phyloP scores from a whole-genome alignment of 2,329 filamentous ascomycete species.

The Didymella pomorum region DNA sequence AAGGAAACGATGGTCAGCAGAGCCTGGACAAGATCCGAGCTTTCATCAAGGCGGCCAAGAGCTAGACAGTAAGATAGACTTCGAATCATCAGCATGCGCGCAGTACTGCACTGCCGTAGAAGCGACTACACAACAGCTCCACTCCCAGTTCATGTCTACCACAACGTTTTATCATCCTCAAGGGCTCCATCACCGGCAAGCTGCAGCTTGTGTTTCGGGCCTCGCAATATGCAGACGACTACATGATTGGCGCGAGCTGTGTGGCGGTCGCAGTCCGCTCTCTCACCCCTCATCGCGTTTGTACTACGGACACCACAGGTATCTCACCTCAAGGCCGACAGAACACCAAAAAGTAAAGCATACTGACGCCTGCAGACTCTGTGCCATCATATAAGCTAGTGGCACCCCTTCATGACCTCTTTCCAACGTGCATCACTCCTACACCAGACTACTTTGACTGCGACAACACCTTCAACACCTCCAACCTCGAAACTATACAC shows the following conservation, averaged over 20 bases:
- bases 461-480: background rate
- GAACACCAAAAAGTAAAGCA: slow-evolving; percentile 25
- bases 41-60: slow-evolving; percentile 77
- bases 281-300: slow-evolving; percentile 23
- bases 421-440: background rate
- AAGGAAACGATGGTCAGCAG: slow-evolving; percentile 74
- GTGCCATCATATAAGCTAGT: background rate
- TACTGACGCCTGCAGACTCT: background rate
- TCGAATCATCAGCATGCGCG: slow-evolving; percentile 2
- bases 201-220: background rate
- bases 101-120: background rate
- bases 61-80: slow-evolving; percentile 16
- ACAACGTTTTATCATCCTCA: background rate
- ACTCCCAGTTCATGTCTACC: background rate
- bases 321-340: slow-evolving; percentile 23
- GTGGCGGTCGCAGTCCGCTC: slow-evolving; percentile 1
- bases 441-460: background rate
- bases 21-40: slow-evolving; percentile 79
- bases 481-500: background rate
- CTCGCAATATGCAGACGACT: too few relatives aligned
- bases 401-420: background rate
- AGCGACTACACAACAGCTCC: background rate
- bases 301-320: background rate
- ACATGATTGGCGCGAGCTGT: too few relatives aligned
- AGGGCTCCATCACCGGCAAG: background rate